Evolutionary conservation across 371 early-diverging fungal genomes (phyloP), one percentile per base, ranked within the genome.

Genomic region (Mortierella sp.): DNA sequence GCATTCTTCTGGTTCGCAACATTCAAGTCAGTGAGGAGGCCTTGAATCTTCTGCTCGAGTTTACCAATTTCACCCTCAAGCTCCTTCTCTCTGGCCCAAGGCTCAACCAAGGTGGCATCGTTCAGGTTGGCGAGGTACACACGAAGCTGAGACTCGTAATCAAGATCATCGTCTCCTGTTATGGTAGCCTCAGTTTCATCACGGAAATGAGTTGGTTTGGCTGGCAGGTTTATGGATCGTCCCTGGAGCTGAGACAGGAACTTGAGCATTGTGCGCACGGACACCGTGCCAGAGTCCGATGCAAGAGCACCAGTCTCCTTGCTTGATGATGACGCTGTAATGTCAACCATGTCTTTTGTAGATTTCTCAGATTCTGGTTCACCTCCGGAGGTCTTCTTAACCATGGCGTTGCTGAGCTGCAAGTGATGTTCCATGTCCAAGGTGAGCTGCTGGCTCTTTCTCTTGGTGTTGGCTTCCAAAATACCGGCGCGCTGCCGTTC

Each of bases 241-340:
- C 74, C 79, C 41, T 79, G 81, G 19, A 80, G 69, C 63, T 75
- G 75, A 0, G 81, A 68, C 69, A 80, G 40, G 67, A 75, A 80
- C 58, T 80, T 80, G 62, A 80, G 81, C 81, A 80, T 80, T 1
- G 76, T 80, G 0, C 76, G 64, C 16, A 80, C 81, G 0, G 81
- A 75, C n/a, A 80, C 59, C 2, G 67, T 79, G 1, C 69, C 73
- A 1, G 67, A 2, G 24, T 69, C 70, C 24, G 40, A 13, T 28
- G 45, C 11, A 28, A 32, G 28, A 7, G 41, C 33, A 10, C 61
- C 63, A n/a, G 32, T 21, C 9, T 45, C 53, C n/a, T 67, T 63
- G 61, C 41, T 63, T 41, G 36, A 22, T 7, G n/a, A 13, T 15
- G 50, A 15, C 3, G 6, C 8, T 15, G 58, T 50, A 28, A 16